Evolutionary conservation across 2,329 filamentous ascomycete species (phyloP), one percentile per base, ranked within the genome.

Genomic region (Scortechinia acanthostroma): DNA sequence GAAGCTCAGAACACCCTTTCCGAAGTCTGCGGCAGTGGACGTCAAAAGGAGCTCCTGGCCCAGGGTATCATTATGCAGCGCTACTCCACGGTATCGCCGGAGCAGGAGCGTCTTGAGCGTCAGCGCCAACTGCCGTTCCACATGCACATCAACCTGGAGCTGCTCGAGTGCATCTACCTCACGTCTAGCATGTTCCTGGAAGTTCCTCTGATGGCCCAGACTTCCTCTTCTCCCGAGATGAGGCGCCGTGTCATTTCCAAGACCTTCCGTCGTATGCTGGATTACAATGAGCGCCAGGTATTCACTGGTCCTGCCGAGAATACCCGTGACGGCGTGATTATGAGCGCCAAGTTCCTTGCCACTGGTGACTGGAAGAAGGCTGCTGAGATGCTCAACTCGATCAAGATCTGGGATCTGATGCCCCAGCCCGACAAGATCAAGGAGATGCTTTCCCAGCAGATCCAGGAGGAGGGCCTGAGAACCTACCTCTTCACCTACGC

Each of bases 371-470:
- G 93, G 93, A 95, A 95, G 80, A 95, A 94, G 75, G 86, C 91
- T 15, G 91, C 85, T 19, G 78, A 86, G 50, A 93, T 95, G 66
- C 91, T 98, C 66, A 90, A 93, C 73, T 88, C 84, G 60, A 98
- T 98, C 73, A 98, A 96, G 81, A 98, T 98, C 64, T 98, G 93
- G 93, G 93, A 98, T 46, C 78, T 98, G 53, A 94, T 98, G 80
- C 87, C 91, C 47, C 85, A 93, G 65, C 79, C 87, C 20, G 88
- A 91, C 46, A 87, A 90, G 64, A 95, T 97, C 75, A 97, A 97
- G 82, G 68, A 77, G 45, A 96, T 98, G 93, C 87, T 98, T 50
- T 88, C 91, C 46, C 90, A 89, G 64, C 93, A 98, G 74, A 95
- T 97, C 61, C 94, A 98, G 66, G 93, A 98, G 66, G 93, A 98